Percentiles rank a stretch among this genome's conserved stretches.
phyloP scores from a whole-genome alignment of 2,329 filamentous ascomycete species.

The Colletotrichum incanum region DNA sequence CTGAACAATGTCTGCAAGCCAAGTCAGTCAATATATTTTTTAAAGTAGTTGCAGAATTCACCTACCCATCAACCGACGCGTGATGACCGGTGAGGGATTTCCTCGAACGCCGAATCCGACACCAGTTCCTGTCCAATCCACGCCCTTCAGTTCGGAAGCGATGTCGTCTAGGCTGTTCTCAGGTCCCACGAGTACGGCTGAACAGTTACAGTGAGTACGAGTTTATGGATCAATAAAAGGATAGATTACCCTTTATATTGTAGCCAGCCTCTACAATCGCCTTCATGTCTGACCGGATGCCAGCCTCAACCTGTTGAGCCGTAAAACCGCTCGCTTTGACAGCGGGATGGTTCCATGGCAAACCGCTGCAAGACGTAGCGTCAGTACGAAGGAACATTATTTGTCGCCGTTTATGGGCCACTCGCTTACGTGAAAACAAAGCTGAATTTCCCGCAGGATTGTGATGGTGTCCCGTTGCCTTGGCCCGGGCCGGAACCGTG shows the following conservation, averaged over 20 bases:
- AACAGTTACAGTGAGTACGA: neutral
- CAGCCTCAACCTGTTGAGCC: conserved; percentile 34
- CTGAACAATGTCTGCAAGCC: conserved; percentile 24
- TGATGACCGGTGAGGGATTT: conserved; percentile 28
- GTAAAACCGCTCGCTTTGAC: conserved; percentile 31
- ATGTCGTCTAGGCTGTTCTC: conserved; percentile 25
- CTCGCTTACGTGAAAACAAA: conserved; percentile 29
- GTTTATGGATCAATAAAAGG: neutral
- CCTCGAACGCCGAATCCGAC: conserved; percentile 38
- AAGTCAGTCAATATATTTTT: neutral
- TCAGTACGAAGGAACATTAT: neutral
- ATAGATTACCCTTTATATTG: conserved; percentile 31
- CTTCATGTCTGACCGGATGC: conserved; percentile 29
- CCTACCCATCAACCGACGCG: conserved; percentile 28
- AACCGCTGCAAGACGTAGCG: neutral
- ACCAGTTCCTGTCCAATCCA: conserved; percentile 31
- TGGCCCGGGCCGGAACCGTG: neutral
- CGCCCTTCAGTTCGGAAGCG: conserved; percentile 22
- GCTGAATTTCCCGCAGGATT: conserved; percentile 18
- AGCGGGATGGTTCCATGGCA: conserved; percentile 39
- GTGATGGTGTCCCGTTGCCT: neutral
- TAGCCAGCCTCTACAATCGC: conserved; percentile 35
- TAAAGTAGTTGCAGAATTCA: neutral
- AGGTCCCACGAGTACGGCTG: conserved; percentile 33
- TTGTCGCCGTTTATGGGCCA: no score